Conservation (phyloP, 2,329 filamentous ascomycete genomes). For the Mycosphaerelloides madeirae region DNA sequence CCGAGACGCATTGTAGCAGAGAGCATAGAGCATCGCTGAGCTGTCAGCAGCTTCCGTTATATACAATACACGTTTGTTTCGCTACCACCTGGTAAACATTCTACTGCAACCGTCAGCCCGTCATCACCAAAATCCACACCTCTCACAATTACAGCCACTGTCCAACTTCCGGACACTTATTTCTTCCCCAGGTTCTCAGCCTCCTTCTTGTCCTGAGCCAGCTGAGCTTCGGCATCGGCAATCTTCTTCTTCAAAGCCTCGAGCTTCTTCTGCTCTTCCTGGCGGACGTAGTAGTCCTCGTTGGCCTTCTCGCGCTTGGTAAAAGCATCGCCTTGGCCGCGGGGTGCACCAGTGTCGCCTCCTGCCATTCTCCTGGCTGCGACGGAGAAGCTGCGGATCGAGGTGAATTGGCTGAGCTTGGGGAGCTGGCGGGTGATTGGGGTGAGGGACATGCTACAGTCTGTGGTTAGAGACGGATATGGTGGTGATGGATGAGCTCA, state of each 20-base stretch:
- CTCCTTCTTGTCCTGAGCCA: conserved; percentile 30
- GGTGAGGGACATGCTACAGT: conserved; percentile 30
- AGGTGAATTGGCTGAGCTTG: conserved; percentile 32
- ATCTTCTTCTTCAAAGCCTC: conserved; percentile 35
- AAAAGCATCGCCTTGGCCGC: conserved; percentile 72
- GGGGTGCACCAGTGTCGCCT: conserved; percentile 41
- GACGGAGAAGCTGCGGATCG: conserved; percentile 39
- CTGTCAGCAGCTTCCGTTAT: no score
- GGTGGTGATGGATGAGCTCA: neutral
- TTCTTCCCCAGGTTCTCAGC: conserved; percentile 18
- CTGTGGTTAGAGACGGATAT: conserved; percentile 2
- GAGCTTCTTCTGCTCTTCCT: conserved; percentile 83
- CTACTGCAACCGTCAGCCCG: no score
- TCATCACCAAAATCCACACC: no score
- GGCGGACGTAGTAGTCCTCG: conserved; percentile 78
- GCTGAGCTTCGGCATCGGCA: conserved; percentile 24
- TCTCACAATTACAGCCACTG: neutral
- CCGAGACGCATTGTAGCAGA: no score
- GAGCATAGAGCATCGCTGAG: no score
- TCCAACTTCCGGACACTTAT: conserved; percentile 4
- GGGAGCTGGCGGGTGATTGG: conserved; percentile 34
- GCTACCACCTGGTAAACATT: no score
- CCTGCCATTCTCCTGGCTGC: conserved; percentile 40
- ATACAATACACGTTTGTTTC: no score
- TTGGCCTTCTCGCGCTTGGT: conserved; percentile 82